Evolutionary conservation across 2,329 filamentous ascomycete genomes (phyloP).

Genomic region (Stagonosporopsis vannaccii): DNA sequence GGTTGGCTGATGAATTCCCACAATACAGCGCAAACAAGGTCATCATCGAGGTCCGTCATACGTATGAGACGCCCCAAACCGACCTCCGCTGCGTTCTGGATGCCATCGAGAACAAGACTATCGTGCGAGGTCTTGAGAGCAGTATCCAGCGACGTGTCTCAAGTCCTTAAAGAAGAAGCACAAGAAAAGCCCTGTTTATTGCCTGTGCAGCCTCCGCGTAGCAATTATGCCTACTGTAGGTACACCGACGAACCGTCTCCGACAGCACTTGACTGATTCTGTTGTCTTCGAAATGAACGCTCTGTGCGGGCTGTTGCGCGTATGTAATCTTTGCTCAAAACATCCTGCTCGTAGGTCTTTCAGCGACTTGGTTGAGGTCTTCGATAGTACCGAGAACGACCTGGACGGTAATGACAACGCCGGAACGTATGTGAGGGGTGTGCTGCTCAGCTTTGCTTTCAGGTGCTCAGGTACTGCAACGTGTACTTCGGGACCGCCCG

Average conservation of each 20-base stretch:
- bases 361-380: background rate
- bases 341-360: background rate
- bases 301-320: background rate
- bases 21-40: slow-evolving; percentile 5
- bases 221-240: slow-evolving; percentile 7
- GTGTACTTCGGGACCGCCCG: slow-evolving; percentile 17
- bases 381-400: background rate
- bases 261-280: slow-evolving; percentile 10
- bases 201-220: slow-evolving; percentile 13
- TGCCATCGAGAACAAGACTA: slow-evolving; percentile 13
- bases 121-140: slow-evolving; percentile 9
- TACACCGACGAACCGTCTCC: slow-evolving; percentile 7
- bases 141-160: slow-evolving; percentile 8
- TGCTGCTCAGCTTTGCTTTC: background rate
- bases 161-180: slow-evolving; percentile 10
- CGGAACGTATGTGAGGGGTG: too few relatives aligned
- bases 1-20: slow-evolving; percentile 8
- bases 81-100: background rate
- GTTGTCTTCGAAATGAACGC: slow-evolving; percentile 3
- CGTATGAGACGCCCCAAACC: background rate
- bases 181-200: slow-evolving; percentile 13
- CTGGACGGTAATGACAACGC: too few relatives aligned
- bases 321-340: background rate
- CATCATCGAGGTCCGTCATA: slow-evolving; percentile 5
- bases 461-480: slow-evolving; percentile 6